These are phyloP conservation scores for Prunus yedoensis DNA, from an alignment of 331 rosid genomes.

Conservation along the genomic window DNA sequence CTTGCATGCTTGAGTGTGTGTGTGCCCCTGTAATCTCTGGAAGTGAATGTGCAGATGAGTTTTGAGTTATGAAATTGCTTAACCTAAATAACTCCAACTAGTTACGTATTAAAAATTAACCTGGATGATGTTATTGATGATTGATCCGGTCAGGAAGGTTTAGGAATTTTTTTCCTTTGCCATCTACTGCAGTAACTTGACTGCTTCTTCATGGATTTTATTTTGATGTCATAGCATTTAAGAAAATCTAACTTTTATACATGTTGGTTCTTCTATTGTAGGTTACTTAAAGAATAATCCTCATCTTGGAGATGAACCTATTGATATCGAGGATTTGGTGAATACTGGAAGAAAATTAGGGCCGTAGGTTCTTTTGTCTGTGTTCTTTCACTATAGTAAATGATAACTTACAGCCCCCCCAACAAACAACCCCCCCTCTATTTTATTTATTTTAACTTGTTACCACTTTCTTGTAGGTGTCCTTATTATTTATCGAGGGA, in stretches of 20 bases:
- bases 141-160: neutral
- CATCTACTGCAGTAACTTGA: constrained; percentile 17
- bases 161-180: neutral
- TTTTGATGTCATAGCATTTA: constrained; percentile 16
- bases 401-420: neutral
- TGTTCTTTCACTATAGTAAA: constrained; percentile 12
- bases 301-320: constrained; percentile 88
- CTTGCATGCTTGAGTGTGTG: neutral
- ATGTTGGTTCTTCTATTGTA: constrained; percentile 39
- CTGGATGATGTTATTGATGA: neutral
- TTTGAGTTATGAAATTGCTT: neutral
- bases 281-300: constrained; percentile 70
- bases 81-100: neutral
- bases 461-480: constrained; percentile 60
- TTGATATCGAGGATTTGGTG: constrained; percentile 94
- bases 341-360: constrained; percentile 74
- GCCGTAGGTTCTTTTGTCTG: constrained; percentile 64
- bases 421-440: neutral
- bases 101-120: neutral
- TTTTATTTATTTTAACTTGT: constrained; percentile 1
- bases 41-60: neutral
- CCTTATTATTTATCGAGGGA: constrained; percentile 91
- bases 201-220: constrained; percentile 3
- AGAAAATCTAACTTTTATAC: constrained; percentile 24
- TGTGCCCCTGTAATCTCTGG: no score